Conservation (phyloP, 257 asterid genomes). For the Lycium ferocissimum region DNA sequence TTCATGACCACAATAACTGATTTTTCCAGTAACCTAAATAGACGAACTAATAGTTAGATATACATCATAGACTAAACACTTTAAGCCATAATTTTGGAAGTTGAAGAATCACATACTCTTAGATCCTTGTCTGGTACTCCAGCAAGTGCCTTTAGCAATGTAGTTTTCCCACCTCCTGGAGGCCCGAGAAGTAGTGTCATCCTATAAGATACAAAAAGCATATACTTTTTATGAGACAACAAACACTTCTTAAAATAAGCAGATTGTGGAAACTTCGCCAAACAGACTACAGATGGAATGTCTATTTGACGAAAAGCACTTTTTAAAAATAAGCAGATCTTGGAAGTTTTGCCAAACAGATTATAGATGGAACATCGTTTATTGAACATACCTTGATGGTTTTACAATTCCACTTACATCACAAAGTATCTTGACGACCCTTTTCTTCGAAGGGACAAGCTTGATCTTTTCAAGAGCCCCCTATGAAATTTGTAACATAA, state of each 20-base stretch:
- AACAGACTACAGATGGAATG: not conserved
- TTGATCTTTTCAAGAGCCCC: conserved; percentile 69
- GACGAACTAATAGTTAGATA: not conserved
- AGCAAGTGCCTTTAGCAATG: conserved; percentile 79
- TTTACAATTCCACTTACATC: conserved; percentile 75
- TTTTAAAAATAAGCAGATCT: not conserved
- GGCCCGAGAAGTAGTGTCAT: conserved; percentile 97
- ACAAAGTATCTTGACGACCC: conserved; percentile 70
- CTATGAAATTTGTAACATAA: conserved; percentile 39
- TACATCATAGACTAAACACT: not conserved
- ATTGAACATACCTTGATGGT: conserved; percentile 78
- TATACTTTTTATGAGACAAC: not conserved
- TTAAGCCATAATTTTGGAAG: not conserved
- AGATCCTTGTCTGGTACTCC: conserved; percentile 72
- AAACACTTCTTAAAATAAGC: not conserved
- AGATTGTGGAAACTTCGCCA: not conserved
- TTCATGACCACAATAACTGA: conserved; percentile 90
- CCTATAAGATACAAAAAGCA: conserved; percentile 47
- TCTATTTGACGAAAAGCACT: not conserved
- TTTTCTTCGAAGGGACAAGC: conserved; percentile 83
- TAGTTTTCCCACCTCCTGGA: conserved; percentile 91
- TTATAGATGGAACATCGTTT: not conserved
- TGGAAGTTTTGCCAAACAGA: not conserved
- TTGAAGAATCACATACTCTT: conserved; percentile 38
- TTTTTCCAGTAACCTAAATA: conserved; percentile 63